A percentile compares a stretch with the other conserved stretches of the same genome.
Evolutionary conservation across 352 stramenopile species (phyloP).

Genomic region (Globisporangium takayamanum): DNA sequence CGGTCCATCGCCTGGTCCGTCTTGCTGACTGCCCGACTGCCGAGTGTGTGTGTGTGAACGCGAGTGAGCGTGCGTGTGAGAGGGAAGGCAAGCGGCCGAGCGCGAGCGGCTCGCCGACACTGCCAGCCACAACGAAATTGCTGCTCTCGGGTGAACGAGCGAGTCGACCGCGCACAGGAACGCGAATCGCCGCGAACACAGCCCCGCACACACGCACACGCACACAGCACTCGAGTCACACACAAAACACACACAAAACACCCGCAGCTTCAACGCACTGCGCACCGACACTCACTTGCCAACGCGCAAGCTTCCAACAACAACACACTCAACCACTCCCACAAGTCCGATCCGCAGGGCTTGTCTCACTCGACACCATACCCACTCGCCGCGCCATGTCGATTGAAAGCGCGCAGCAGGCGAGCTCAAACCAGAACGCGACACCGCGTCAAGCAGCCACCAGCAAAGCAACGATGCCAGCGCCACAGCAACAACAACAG

Average conservation of each 20-base stretch:
- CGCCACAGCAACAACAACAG: slow-evolving; percentile 6
- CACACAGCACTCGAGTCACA: not conserved
- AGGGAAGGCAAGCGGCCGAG: not conserved
- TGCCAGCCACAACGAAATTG: slow-evolving; percentile 16
- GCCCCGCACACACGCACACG: not conserved
- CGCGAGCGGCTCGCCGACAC: not conserved
- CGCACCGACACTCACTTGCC: not conserved
- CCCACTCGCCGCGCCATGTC: slow-evolving; percentile 23
- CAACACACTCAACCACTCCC: not conserved
- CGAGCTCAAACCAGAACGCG: slow-evolving; percentile 18
- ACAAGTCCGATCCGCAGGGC: slow-evolving; percentile 14
- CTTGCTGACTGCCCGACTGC: slow-evolving; percentile 5
- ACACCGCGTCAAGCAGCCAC: slow-evolving; percentile 12
- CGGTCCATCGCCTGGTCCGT: slow-evolving; percentile 6
- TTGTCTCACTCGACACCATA: slow-evolving; percentile 5
- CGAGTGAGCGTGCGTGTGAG: not conserved
- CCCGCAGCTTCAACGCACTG: not conserved
- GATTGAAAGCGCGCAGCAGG: slow-evolving; percentile 29
- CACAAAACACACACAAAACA: not conserved
- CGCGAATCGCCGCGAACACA: slow-evolving; percentile 10
- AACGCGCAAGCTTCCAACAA: not conserved
- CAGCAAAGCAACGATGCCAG: slow-evolving; percentile 9
- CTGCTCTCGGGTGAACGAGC: slow-evolving; percentile 9
- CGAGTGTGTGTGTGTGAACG: not conserved
- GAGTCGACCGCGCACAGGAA: slow-evolving; percentile 19